phyloP scores from a whole-genome alignment of 352 stramenopile genomes.

The Aphanomyces cochlioides region DNA sequence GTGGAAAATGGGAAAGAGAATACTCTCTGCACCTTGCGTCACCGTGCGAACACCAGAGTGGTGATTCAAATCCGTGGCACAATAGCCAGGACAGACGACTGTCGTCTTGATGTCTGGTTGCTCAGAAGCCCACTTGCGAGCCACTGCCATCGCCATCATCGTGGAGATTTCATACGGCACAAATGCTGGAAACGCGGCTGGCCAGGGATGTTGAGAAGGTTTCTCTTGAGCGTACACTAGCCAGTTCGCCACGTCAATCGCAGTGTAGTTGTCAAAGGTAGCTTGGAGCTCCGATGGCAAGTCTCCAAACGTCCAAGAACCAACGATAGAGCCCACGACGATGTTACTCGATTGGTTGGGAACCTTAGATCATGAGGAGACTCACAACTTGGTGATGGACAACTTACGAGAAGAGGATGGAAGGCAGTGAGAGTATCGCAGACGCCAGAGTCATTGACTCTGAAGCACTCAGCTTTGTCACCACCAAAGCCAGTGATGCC shows the following conservation, averaged over 20 bases:
- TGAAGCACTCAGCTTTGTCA: not conserved
- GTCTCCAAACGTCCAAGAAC: not conserved
- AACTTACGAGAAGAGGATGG: not conserved
- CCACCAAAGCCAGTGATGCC: not conserved
- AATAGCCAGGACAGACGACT: conserved; percentile 12
- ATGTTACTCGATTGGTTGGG: not conserved
- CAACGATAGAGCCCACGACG: not conserved
- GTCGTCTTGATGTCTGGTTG: not conserved
- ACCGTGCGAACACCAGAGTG: not conserved
- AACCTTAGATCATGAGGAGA: not conserved
- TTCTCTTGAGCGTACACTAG: not conserved
- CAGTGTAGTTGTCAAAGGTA: not conserved
- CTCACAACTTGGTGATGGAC: not conserved
- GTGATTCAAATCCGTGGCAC: conserved; percentile 8
- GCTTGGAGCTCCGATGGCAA: not conserved
- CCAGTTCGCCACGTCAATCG: not conserved
- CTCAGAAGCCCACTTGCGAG: not conserved
- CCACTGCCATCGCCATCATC: not conserved
- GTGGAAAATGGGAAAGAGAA: conserved; percentile 4
- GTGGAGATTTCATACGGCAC: conserved; percentile 7
- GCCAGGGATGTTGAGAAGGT: not conserved
- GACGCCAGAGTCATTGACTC: conserved; percentile 14
- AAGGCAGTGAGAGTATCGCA: conserved; percentile 10
- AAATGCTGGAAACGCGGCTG: not conserved
- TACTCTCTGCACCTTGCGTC: conserved; percentile 5